Evolutionary conservation across 495 filamentous ascomycete species (phyloP), one percentile per base, ranked within the genome.

Genomic region (Beverwykella pulmonaria): DNA sequence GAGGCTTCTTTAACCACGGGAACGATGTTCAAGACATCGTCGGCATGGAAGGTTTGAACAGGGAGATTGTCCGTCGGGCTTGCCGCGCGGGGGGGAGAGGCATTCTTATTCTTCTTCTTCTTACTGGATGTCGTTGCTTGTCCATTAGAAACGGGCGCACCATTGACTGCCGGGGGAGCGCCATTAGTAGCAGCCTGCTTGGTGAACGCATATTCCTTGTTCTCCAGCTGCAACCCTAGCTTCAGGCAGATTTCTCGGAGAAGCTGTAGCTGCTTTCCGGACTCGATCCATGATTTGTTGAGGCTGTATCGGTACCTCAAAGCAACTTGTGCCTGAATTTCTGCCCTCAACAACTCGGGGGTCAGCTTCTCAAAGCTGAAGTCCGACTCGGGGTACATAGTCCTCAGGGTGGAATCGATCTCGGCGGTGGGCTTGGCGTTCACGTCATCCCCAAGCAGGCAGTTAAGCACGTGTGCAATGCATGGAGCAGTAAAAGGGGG

Each of bases 1-100:
- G 90, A 88, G 17, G 93, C 92, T 75, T 98, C 93, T 82, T 97
- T 97, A 74, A 98, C 86, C 54, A 98, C 78, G 6, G 95, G 95
- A 30, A 96, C 90, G 61, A 97, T 81, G 75, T 97, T 98, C 63
- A 92, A 76, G 68, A 99, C 84, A 73, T 98, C 93, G 61, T 96
- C 92, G 0, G 91, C 80, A 65, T 76, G 79, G 77, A 99, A 96
- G 5, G 89, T 91, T 19, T 83, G 82, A 4, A 81, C 75, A 25
- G 80, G 71, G n/a, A 75, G 56, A 5, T 80, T 75, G 25, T 84
- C 82, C 39, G 80, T 76, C 6, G 84, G 79, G 23, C 87, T 85
- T 26, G 82, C 82, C 23, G 76, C 69, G 44, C 77, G 74, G 15
- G 81, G 76, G 46, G 78, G 78, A 27, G 82, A 81, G 20, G 78